Conservation (phyloP, 1,139 yeast species). For the Yamadazyma atlantica region DNA sequence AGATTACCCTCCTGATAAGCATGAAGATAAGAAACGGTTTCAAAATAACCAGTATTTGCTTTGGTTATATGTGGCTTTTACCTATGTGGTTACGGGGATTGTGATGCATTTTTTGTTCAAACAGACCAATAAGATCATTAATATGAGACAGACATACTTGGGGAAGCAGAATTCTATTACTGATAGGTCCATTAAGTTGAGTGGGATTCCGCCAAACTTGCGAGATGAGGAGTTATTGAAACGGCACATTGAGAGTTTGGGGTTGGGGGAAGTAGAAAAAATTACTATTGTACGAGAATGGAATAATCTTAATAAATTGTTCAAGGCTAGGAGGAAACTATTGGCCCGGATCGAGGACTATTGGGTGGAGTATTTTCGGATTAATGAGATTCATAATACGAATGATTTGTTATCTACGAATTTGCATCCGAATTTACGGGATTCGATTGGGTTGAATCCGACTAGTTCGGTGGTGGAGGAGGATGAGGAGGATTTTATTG, state of each 20-base stretch:
- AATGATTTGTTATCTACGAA: constrained; percentile 28
- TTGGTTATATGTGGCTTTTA: constrained; percentile 44
- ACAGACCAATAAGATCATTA: constrained; percentile 37
- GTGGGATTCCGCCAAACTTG: constrained; percentile 67
- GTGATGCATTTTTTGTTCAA: constrained; percentile 34
- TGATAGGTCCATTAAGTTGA: constrained; percentile 45
- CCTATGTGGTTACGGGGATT: constrained; percentile 41
- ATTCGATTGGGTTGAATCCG: constrained; percentile 20
- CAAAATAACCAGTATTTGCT: constrained; percentile 23
- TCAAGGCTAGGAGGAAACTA: constrained; percentile 55
- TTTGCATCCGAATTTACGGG: constrained; percentile 32
- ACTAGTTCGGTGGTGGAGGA: neutral
- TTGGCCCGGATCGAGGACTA: constrained; percentile 61
- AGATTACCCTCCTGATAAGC: constrained; percentile 48
- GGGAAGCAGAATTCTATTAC: constrained; percentile 47
- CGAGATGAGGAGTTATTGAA: constrained; percentile 68
- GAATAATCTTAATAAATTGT: constrained; percentile 67
- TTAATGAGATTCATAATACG: constrained; percentile 29
- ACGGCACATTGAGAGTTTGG: constrained; percentile 71
- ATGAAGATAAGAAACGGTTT: constrained; percentile 15
- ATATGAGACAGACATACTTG: constrained; percentile 41
- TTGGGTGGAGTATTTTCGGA: constrained; percentile 73
- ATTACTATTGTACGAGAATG: constrained; percentile 84
- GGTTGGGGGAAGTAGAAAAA: constrained; percentile 76
- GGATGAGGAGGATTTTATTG: too few relatives aligned